These are phyloP conservation scores for Alternaria sp. DNA, from an alignment of 2,329 filamentous ascomycete species.

Conservation along the genomic window DNA sequence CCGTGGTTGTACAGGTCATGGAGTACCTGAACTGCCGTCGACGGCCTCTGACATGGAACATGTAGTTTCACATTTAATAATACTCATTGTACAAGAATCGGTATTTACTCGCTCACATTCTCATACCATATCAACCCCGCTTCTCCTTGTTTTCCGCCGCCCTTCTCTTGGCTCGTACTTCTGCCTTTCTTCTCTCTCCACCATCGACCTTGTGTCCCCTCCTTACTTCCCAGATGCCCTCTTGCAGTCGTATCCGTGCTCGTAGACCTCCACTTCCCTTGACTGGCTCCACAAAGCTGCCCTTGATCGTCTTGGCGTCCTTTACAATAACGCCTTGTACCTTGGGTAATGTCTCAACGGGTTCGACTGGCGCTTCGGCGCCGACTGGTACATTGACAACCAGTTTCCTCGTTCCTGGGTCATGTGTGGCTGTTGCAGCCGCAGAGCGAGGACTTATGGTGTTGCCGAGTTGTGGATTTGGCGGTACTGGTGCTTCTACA, in stretches of 20 bases:
- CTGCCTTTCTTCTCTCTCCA: constrained; percentile 87
- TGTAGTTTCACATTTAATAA: constrained; percentile 1
- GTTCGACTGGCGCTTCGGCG: constrained; percentile 43
- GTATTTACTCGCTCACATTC: background rate
- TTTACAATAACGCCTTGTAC: constrained; percentile 73
- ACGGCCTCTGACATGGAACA: background rate
- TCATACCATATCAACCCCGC: constrained; percentile 43
- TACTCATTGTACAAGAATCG: constrained; percentile 11
- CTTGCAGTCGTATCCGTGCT: constrained; percentile 74
- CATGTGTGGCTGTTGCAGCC: constrained; percentile 60
- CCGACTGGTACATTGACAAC: constrained; percentile 67
- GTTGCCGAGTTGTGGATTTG: constrained; percentile 39
- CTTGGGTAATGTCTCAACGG: constrained; percentile 61
- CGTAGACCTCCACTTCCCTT: constrained; percentile 68
- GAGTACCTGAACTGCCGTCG: background rate
- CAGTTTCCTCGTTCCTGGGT: constrained; percentile 65
- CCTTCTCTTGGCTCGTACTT: constrained; percentile 86
- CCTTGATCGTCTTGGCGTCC: constrained; percentile 74
- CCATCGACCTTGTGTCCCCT: constrained; percentile 93
- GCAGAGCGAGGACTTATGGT: constrained; percentile 39
- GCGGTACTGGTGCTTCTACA: constrained; percentile 61
- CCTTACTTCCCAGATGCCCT: constrained; percentile 93
- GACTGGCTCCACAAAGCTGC: constrained; percentile 76
- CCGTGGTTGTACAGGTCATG: background rate
- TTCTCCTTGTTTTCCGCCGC: constrained; percentile 80